Conservation (phyloP, 1,284 basidiomycete genomes). For the Mycosarcoma mackinlayi region DNA sequence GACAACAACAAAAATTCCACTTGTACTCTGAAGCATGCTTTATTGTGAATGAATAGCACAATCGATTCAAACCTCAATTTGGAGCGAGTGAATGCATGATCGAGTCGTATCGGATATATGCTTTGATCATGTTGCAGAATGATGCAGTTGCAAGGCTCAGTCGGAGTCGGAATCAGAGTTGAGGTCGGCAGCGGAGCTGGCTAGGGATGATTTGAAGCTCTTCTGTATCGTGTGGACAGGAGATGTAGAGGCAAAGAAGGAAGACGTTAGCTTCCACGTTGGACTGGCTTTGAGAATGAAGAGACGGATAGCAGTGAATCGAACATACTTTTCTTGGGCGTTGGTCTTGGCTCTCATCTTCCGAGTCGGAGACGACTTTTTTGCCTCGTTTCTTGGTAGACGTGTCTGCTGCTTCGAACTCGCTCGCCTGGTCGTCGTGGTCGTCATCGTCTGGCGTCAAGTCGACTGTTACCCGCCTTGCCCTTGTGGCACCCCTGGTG, state of each 20-base stretch:
- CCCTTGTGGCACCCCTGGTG: slow-evolving; percentile 1
- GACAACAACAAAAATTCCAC: too few species aligned
- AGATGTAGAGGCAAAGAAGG: not conserved
- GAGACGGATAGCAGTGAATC: too few species aligned
- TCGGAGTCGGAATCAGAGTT: slow-evolving; percentile 43
- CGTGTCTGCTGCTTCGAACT: slow-evolving; percentile 18
- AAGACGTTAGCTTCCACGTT: too few species aligned
- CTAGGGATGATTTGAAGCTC: slow-evolving; percentile 42
- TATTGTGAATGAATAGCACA: not conserved
- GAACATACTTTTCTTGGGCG: slow-evolving; percentile 25
- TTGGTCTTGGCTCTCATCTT: slow-evolving; percentile 31
- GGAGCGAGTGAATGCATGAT: not conserved
- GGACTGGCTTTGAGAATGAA: too few species aligned
- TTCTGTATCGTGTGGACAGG: slow-evolving; percentile 6
- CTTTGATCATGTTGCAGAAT: not conserved
- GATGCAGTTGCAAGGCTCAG: not conserved
- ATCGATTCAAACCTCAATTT: not conserved
- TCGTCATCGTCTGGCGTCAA: slow-evolving; percentile 5
- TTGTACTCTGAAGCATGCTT: slow-evolving; percentile 20
- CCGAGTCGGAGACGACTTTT: slow-evolving; percentile 5
- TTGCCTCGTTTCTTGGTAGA: not conserved
- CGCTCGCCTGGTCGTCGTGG: slow-evolving; percentile 19
- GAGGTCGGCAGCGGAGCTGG: slow-evolving; percentile 47
- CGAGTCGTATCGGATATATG: too few species aligned
- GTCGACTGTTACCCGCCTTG: not conserved